phyloP scores from a whole-genome alignment of 768 basidiomycete species.

The Leccinum imitatum region DNA sequence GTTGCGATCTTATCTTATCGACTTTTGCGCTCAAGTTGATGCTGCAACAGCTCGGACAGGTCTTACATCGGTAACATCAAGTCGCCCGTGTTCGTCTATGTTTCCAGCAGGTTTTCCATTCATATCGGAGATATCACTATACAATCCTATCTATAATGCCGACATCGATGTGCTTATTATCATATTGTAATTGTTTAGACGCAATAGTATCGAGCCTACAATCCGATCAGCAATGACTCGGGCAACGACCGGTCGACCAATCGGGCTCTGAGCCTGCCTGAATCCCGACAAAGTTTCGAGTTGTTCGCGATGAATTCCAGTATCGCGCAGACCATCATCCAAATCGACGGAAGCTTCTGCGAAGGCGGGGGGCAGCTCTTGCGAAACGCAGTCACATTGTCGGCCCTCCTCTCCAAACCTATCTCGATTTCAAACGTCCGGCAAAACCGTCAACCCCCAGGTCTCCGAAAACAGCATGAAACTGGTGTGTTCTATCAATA shows the following conservation, averaged over 20 bases:
- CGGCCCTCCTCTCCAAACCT: constrained; percentile 62
- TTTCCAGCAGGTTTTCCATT: constrained; percentile 3
- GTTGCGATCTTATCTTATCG: background rate
- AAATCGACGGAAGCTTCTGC: constrained; percentile 45
- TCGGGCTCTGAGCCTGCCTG: background rate
- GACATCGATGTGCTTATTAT: constrained; percentile 10
- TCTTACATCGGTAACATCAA: constrained; percentile 23
- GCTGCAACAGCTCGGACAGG: constrained; percentile 29
- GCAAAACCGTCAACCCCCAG: constrained; percentile 54
- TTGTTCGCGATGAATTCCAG: background rate
- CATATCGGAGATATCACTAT: constrained; percentile 14
- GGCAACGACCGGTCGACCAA: background rate
- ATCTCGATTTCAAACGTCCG: constrained; percentile 63
- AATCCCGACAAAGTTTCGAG: background rate
- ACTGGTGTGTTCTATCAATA: constrained; percentile 43
- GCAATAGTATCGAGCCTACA: background rate
- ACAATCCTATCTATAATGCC: constrained; percentile 11
- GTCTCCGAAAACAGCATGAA: constrained; percentile 71
- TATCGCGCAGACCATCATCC: constrained; percentile 14
- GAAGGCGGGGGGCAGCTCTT: constrained; percentile 72
- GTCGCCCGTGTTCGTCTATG: background rate
- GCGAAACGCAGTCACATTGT: constrained; percentile 64
- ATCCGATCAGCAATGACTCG: background rate
- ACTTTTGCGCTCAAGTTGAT: constrained; percentile 1
- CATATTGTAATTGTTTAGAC: constrained; percentile 1